These are phyloP conservation scores for Linnemannia elongata DNA, from an alignment of 192 early-diverging fungal genomes.

Conservation along the genomic window DNA sequence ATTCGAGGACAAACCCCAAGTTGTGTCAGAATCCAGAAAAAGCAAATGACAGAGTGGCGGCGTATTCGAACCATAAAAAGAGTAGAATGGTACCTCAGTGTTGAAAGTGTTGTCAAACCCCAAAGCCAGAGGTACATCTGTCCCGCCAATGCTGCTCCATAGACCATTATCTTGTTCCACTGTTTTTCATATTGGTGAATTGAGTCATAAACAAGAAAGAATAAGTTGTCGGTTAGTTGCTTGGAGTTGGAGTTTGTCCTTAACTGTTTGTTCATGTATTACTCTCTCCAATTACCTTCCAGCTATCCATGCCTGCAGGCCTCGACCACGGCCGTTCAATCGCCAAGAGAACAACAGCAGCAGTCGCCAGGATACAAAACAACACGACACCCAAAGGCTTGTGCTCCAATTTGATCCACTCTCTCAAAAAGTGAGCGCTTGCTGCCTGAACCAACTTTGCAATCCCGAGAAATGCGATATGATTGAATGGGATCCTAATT, in stretches of 20 bases:
- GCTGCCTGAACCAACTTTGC: slow-evolving; percentile 49
- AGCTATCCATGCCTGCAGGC: slow-evolving; percentile 3
- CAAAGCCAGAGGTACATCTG: slow-evolving; percentile 58
- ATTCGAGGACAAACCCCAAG: background rate
- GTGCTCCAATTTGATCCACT: slow-evolving; percentile 48
- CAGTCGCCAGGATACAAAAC: slow-evolving; percentile 35
- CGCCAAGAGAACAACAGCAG: slow-evolving; percentile 13
- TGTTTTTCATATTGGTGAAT: background rate
- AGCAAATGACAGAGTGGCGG: background rate
- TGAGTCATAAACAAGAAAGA: background rate
- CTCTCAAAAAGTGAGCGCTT: slow-evolving; percentile 42
- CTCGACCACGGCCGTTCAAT: slow-evolving; percentile 48
- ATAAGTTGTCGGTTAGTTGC: background rate
- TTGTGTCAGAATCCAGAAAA: background rate
- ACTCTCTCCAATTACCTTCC: slow-evolving; percentile 32
- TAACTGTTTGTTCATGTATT: too few species aligned
- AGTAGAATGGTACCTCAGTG: slow-evolving; percentile 24
- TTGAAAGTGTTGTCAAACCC: slow-evolving; percentile 49
- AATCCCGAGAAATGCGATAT: slow-evolving; percentile 55
- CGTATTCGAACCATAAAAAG: background rate
- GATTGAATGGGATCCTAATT: slow-evolving; percentile 52
- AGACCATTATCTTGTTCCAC: slow-evolving; percentile 50
- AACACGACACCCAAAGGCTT: slow-evolving; percentile 29
- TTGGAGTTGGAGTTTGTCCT: background rate
- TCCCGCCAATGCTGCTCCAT: slow-evolving; percentile 41